Evolutionary conservation across 441 rosid species (phyloP).

Genomic region (Gossypium schwendimanii): DNA sequence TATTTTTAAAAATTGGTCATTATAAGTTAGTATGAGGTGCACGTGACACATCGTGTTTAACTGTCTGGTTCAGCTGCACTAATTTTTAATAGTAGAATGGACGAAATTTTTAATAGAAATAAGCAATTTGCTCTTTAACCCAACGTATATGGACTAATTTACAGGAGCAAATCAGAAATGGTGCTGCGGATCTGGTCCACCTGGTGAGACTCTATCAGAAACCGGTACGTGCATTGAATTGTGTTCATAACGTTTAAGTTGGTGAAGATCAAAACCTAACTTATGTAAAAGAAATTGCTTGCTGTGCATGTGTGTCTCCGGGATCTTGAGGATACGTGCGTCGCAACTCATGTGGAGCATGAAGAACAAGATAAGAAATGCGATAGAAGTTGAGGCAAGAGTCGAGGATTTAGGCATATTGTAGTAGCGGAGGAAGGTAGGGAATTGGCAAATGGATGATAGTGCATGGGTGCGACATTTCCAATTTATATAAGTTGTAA

Average conservation of each 20-base stretch:
- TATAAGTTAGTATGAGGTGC: no score
- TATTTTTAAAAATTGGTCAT: no score
- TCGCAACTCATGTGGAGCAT: neutral
- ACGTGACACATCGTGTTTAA: no score
- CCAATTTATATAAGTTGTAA: neutral
- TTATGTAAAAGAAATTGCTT: conserved; percentile 10
- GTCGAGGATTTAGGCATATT: neutral
- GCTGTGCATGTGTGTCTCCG: neutral
- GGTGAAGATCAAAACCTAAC: conserved; percentile 17
- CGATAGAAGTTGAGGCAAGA: neutral
- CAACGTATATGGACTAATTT: no score
- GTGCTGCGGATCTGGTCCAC: conserved; percentile 35
- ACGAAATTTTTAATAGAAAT: no score
- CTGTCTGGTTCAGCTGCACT: no score
- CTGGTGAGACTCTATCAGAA: conserved; percentile 20
- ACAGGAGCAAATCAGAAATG: conserved; percentile 6
- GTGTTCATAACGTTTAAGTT: conserved; percentile 14
- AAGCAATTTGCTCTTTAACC: no score
- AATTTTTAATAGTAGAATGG: no score
- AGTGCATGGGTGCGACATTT: neutral
- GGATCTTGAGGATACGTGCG: conserved; percentile 1
- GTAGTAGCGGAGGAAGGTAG: neutral
- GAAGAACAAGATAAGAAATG: neutral
- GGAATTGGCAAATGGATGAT: neutral
- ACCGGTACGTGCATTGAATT: neutral